Percentiles rank a stretch among this genome's conserved stretches.
Conservation (phyloP, 495 filamentous ascomycete species). For the Neurospora sublineolata region DNA sequence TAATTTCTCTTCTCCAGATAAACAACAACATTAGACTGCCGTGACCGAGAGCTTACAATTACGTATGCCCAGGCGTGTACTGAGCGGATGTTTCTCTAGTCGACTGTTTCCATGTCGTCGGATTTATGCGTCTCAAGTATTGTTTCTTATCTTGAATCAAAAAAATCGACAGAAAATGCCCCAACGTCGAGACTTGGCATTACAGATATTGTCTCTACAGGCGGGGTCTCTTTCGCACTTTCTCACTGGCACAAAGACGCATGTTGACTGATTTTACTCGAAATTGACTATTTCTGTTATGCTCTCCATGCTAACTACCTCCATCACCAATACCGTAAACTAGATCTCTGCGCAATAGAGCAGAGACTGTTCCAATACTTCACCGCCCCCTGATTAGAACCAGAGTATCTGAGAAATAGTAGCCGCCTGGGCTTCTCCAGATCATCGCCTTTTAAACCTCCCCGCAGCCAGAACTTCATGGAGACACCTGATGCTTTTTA, state of each 20-base stretch:
- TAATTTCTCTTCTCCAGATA: conserved; percentile 1
- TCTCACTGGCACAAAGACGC: not conserved
- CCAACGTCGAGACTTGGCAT: not conserved
- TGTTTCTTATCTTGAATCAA: not conserved
- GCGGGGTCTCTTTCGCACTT: not conserved
- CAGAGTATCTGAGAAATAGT: conserved; percentile 24
- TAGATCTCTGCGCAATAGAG: not conserved
- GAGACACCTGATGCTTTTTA: conserved; percentile 10
- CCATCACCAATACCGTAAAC: not conserved
- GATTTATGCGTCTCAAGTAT: not conserved
- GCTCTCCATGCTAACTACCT: not conserved
- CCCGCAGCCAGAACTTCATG: conserved; percentile 21
- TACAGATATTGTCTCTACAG: not conserved
- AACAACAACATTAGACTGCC: not conserved
- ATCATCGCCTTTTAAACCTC: conserved; percentile 28
- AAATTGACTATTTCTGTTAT: not conserved
- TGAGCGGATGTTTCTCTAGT: not conserved
- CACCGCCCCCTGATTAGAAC: conserved; percentile 29
- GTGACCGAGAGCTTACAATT: not conserved
- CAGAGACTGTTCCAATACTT: not conserved
- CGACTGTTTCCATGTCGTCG: not conserved
- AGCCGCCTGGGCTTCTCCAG: conserved; percentile 34
- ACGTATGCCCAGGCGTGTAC: not conserved
- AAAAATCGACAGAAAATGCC: not conserved
- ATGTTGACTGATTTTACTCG: not conserved